Evolutionary conservation across 2,329 filamentous ascomycete genomes (phyloP).

Genomic region (Ceratocystis eucalypticola): DNA sequence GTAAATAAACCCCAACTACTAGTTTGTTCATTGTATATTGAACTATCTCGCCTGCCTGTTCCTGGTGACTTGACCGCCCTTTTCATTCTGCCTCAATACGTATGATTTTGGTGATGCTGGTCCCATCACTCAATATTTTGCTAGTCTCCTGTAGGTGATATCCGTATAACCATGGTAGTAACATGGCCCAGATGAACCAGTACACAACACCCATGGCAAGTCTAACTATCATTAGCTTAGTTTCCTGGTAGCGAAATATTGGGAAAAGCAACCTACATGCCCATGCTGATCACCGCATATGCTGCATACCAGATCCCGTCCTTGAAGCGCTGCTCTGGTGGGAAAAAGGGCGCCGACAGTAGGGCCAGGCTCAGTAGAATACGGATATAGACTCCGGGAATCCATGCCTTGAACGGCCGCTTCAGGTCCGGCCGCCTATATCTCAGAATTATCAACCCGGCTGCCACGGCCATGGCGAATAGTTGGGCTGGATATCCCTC

Average conservation of each 20-base stretch:
- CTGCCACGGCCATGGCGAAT: slow-evolving; percentile 41
- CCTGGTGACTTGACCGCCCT: neutral
- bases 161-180: slow-evolving; percentile 44
- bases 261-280: slow-evolving; percentile 33
- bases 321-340: slow-evolving; percentile 35
- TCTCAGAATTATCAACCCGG: slow-evolving; percentile 48
- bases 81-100: slow-evolving; percentile 20
- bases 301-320: slow-evolving; percentile 40
- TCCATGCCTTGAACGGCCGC: slow-evolving; percentile 53
- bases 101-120: slow-evolving; percentile 46
- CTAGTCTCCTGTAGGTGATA: slow-evolving; percentile 50
- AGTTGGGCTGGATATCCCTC: slow-evolving; percentile 55
- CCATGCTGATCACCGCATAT: slow-evolving; percentile 39
- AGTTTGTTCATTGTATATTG: neutral
- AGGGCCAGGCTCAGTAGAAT: slow-evolving; percentile 41
- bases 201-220: slow-evolving; percentile 47
- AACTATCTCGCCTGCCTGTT: no score
- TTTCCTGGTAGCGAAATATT: neutral
- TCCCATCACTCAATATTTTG: slow-evolving; percentile 51
- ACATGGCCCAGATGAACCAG: slow-evolving; percentile 54
- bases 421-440: slow-evolving; percentile 44
- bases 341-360: slow-evolving; percentile 49
- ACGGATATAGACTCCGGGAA: slow-evolving; percentile 43
- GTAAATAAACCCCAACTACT: neutral
- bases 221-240: slow-evolving; percentile 26